Evolutionary conservation across 192 early-diverging fungal genomes (phyloP), one percentile per base, ranked within the genome.

Genomic region (Funneliformis geosporum): DNA sequence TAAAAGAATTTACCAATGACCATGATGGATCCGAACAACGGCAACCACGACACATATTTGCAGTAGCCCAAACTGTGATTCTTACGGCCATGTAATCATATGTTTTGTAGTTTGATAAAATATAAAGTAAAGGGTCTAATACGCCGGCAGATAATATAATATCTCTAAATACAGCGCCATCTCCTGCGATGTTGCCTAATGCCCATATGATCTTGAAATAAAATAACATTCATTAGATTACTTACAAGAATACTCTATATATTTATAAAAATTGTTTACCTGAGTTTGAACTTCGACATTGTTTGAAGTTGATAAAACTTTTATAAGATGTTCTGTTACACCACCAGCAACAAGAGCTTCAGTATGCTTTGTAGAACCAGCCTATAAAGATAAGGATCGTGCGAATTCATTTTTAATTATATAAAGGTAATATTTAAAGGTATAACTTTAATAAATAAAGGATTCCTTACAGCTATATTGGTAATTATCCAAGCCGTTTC

Each of bases 401-500:
- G 50, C 43, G 14, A 39, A 47, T 50, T 47, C 23, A 1, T 46
- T 50, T 50, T 27, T 11, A 44, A 47, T 21, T 72, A 46, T n/a
- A 40, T 0, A 69, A 33, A 42, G 5, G 4, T 14, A 71, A 12
- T 46, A 25, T 25, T 27, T n/a, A 50, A 40, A 47, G 9, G 28
- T 25, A 50, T 14, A 38, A 16, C n/a, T n/a, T 40, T 12, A 44
- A 72, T 28, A 72, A 72, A 71, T 8, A 25, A 71, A 71, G 25
- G 14, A 47, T 28, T 27, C 11, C 70, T 50, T 72, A 72, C 70
- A 27, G 70, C 70, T 28, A 72, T 72, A 72, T 72, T 72, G 2
- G 70, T 72, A 50, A 72, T 72, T 47, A 72, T 72, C 70, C 70
- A 72, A 21, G 70, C 70, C 16, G 70, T 72, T 55, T 72, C 70